These are phyloP conservation scores for Alternaria brassicicola DNA, from an alignment of 2,329 filamentous ascomycete genomes.

Conservation along the genomic window DNA sequence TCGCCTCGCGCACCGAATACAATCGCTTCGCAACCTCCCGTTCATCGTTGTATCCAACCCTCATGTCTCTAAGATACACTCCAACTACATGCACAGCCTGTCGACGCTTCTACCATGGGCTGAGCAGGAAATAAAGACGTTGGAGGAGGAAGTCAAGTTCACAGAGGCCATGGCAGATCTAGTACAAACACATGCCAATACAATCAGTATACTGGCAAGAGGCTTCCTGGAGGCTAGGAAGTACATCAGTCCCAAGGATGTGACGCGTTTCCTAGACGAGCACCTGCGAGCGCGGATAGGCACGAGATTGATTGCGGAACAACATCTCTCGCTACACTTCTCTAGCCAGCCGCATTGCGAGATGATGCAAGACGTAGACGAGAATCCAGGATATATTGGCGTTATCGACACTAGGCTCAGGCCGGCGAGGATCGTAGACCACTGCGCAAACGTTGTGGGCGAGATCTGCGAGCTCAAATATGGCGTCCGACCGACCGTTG, in stretches of 20 bases:
- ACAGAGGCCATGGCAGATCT: constrained; percentile 92
- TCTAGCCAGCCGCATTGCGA: constrained; percentile 74
- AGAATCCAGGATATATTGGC: constrained; percentile 74
- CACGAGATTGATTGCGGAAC: constrained; percentile 91
- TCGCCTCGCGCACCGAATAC: constrained; percentile 90
- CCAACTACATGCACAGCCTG: constrained; percentile 93
- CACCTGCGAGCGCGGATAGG: constrained; percentile 93
- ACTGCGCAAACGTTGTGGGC: constrained; percentile 87
- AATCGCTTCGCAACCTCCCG: constrained; percentile 88
- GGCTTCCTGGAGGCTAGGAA: constrained; percentile 93
- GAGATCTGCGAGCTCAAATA: constrained; percentile 98
- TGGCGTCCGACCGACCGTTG: constrained; percentile 79
- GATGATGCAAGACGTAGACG: constrained; percentile 52
- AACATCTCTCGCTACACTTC: constrained; percentile 90
- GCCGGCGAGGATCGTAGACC: constrained; percentile 79
- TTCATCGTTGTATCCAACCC: constrained; percentile 99
- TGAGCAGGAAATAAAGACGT: constrained; percentile 70
- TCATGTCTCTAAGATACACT: constrained; percentile 91
- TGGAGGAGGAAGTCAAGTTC: constrained; percentile 89
- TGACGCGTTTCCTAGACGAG: constrained; percentile 91
- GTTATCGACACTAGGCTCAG: constrained; percentile 91
- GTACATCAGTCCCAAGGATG: constrained; percentile 81
- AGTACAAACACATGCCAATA: constrained; percentile 93
- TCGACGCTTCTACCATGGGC: constrained; percentile 88
- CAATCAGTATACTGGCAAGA: constrained; percentile 87